phyloP scores from a whole-genome alignment of 2,329 filamentous ascomycete genomes.

The Colletotrichum liriopes region DNA sequence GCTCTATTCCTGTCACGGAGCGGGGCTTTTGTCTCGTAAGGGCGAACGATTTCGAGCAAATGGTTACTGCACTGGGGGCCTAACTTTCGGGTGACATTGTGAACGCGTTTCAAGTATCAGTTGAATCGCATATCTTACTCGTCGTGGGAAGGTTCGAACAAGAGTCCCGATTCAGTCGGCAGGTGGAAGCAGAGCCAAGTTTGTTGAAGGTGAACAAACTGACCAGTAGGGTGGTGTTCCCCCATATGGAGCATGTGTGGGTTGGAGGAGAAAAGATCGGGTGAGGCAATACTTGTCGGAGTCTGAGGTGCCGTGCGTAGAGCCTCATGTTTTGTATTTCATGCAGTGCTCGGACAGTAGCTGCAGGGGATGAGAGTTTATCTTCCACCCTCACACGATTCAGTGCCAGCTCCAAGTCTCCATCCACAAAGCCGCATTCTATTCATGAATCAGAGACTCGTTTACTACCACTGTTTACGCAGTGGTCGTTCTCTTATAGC shows the following conservation, averaged over 20 bases:
- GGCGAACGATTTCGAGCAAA: constrained; percentile 6
- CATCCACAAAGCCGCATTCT: not conserved
- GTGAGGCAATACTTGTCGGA: constrained; percentile 39
- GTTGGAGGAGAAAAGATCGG: constrained; percentile 18
- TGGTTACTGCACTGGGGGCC: not conserved
- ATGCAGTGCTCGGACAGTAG: constrained; percentile 19
- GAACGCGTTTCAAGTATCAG: constrained; percentile 19
- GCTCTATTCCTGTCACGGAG: constrained; percentile 17
- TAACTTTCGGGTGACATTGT: not conserved
- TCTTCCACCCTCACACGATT: not conserved
- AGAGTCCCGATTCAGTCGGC: not conserved
- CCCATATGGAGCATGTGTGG: not conserved
- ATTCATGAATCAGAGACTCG: not conserved
- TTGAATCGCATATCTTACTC: constrained; percentile 27
- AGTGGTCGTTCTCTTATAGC: not conserved
- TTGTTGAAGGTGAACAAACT: not conserved
- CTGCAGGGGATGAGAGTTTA: not conserved
- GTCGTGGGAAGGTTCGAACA: constrained; percentile 5
- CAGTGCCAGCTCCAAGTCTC: not conserved
- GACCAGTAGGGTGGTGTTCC: not conserved
- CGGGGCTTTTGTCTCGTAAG: constrained; percentile 8
- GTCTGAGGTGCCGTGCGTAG: constrained; percentile 19
- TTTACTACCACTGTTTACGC: not conserved
- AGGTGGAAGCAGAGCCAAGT: not conserved
- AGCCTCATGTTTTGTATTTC: constrained; percentile 18